Conservation (phyloP, 371 early-diverging fungal species). For the Syncephalastrum contaminatum region DNA sequence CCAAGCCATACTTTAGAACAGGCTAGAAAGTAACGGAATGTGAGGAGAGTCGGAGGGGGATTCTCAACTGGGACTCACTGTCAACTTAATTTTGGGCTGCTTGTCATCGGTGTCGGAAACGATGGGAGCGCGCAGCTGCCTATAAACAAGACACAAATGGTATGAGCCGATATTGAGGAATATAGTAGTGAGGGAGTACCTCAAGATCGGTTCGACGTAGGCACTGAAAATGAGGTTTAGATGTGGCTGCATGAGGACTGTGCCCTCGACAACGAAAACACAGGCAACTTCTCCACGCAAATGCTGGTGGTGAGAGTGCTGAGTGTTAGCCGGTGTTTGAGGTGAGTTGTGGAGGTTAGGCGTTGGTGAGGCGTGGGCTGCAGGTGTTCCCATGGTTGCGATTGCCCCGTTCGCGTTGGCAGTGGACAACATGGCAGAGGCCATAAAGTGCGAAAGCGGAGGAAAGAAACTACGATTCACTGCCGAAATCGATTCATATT, state of each 20-base stretch:
- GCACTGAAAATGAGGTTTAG: slow-evolving; percentile 49
- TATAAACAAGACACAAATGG: slow-evolving; percentile 12
- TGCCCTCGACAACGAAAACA: slow-evolving; percentile 61
- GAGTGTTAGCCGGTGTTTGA: slow-evolving; percentile 30
- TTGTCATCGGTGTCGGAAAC: slow-evolving; percentile 52
- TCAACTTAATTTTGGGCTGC: slow-evolving; percentile 54
- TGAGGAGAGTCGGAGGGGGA: not conserved
- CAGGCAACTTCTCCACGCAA: slow-evolving; percentile 53
- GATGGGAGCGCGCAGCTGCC: slow-evolving; percentile 57
- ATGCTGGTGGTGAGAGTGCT: slow-evolving; percentile 30
- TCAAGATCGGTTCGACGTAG: slow-evolving; percentile 60
- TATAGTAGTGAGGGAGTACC: slow-evolving; percentile 28
- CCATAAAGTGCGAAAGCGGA: not conserved
- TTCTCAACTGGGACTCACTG: slow-evolving; percentile 31
- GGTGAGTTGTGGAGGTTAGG: slow-evolving; percentile 89
- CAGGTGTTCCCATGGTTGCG: slow-evolving; percentile 34
- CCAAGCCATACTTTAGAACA: slow-evolving; percentile 60
- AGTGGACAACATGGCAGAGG: slow-evolving; percentile 15
- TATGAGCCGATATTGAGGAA: not conserved
- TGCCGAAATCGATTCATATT: too few relatives aligned
- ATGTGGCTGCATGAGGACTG: slow-evolving; percentile 57
- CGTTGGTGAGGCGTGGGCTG: slow-evolving; percentile 38
- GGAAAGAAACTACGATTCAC: not conserved
- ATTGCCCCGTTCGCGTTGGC: slow-evolving; percentile 10
- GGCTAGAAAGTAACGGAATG: slow-evolving; percentile 33